phyloP scores from a whole-genome alignment of 116 monocot species.

The Cymodocea nodosa region DNA sequence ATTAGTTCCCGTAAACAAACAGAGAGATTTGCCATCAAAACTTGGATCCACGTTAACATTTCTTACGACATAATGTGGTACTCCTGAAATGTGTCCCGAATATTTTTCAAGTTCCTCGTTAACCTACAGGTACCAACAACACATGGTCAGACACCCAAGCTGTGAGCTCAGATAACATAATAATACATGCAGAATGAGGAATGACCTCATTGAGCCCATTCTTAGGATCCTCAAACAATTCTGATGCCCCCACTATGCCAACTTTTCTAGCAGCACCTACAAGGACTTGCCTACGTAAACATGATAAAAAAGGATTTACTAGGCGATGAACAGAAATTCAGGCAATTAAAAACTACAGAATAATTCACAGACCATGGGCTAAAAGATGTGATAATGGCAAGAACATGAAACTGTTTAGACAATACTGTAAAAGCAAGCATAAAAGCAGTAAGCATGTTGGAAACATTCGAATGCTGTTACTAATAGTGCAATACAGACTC shows the following conservation, averaged over 20 bases:
- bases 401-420: too few relatives aligned
- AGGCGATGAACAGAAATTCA: too few relatives aligned
- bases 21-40: background rate
- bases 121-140: conserved; percentile 23
- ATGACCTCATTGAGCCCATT: conserved; percentile 62
- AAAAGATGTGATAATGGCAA: too few relatives aligned
- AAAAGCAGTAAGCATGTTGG: too few relatives aligned
- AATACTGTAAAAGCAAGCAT: too few relatives aligned
- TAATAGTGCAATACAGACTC: too few relatives aligned
- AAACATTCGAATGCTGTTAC: too few relatives aligned
- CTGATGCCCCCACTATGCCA: conserved; percentile 74
- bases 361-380: too few relatives aligned
- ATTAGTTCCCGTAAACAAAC: background rate
- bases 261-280: conserved; percentile 75
- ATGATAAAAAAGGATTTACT: background rate
- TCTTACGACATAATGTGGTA: conserved; percentile 76
- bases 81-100: conserved; percentile 46
- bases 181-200: background rate
- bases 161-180: background rate
- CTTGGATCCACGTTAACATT: background rate
- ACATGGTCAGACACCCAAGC: background rate
- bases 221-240: conserved; percentile 58
- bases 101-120: conserved; percentile 71
- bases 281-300: conserved; percentile 66
- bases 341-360: too few relatives aligned